These are phyloP conservation scores for Gossypium australe DNA, from an alignment of 345 rosid species.

Conservation along the genomic window DNA sequence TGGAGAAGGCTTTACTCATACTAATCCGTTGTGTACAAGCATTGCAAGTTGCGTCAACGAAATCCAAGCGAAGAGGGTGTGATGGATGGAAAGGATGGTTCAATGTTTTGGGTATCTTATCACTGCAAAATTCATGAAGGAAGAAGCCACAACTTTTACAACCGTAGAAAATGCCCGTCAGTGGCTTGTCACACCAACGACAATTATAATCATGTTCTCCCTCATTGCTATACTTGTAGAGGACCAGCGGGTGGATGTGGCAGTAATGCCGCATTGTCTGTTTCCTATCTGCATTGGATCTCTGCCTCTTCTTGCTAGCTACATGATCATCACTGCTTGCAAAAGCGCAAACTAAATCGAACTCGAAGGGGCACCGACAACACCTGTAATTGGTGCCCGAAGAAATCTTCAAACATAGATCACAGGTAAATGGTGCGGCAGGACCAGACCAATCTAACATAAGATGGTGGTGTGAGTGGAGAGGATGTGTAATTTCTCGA, in stretches of 20 bases:
- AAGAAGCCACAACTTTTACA: not conserved
- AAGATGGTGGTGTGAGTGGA: conserved; percentile 4
- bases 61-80: conserved; percentile 3
- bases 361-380: not conserved
- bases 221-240: not conserved
- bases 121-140: not conserved
- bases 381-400: not conserved
- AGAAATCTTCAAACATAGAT: not conserved
- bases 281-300: not conserved
- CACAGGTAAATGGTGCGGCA: not conserved
- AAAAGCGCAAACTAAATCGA: conserved; percentile 2
- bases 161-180: not conserved
- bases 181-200: conserved; percentile 3
- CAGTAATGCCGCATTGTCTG: not conserved
- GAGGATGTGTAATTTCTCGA: conserved; percentile 9
- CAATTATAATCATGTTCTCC: not conserved
- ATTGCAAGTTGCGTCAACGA: not conserved
- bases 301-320: not conserved
- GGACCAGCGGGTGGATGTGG: not conserved
- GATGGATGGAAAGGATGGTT: conserved; percentile 11
- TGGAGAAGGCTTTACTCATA: not conserved
- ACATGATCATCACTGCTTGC: not conserved
- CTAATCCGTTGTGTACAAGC: not conserved
- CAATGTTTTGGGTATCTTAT: not conserved
- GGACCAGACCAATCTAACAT: not conserved